Conservation (phyloP, 2,329 filamentous ascomycete species). For the Ophiostoma tasmaniense region DNA sequence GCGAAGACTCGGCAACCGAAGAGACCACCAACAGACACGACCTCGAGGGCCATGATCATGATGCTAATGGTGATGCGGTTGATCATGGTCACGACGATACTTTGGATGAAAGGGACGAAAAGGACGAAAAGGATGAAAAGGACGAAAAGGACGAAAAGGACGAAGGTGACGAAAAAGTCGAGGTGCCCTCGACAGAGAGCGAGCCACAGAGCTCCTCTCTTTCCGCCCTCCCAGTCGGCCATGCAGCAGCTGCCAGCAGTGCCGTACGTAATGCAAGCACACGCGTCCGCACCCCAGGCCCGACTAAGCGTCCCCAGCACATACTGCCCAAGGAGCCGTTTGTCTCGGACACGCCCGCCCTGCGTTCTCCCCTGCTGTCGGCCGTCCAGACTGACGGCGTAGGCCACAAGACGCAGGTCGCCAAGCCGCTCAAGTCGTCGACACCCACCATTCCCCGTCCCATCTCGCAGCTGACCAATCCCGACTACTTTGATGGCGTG, state of each 20-base stretch:
- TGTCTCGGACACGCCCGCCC: slow-evolving; percentile 23
- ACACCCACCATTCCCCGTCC: slow-evolving; percentile 25
- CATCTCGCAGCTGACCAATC: slow-evolving; percentile 29
- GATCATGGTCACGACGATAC: background rate
- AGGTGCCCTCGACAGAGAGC: background rate
- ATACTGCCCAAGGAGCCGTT: slow-evolving; percentile 30
- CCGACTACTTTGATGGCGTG: slow-evolving; percentile 29
- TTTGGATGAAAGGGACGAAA: background rate
- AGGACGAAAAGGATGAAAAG: background rate
- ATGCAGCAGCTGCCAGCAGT: background rate
- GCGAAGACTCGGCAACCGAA: background rate
- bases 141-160: background rate
- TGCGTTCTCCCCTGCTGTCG: slow-evolving; percentile 27
- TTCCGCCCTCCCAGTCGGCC: background rate
- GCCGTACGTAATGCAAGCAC: slow-evolving; percentile 29
- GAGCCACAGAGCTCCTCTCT: background rate
- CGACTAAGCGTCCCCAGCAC: slow-evolving; percentile 26
- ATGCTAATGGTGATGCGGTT: background rate
- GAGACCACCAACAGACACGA: background rate
- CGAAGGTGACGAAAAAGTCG: background rate
- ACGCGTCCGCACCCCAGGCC: slow-evolving; percentile 26
- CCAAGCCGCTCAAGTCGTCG: slow-evolving; percentile 22
- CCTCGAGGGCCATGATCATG: background rate
- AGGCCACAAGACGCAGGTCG: slow-evolving; percentile 15
- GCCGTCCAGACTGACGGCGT: slow-evolving; percentile 22